These are phyloP conservation scores for Acanthamoeba divionensis DNA, from an alignment of 208 protist species.

Conservation along the genomic window DNA sequence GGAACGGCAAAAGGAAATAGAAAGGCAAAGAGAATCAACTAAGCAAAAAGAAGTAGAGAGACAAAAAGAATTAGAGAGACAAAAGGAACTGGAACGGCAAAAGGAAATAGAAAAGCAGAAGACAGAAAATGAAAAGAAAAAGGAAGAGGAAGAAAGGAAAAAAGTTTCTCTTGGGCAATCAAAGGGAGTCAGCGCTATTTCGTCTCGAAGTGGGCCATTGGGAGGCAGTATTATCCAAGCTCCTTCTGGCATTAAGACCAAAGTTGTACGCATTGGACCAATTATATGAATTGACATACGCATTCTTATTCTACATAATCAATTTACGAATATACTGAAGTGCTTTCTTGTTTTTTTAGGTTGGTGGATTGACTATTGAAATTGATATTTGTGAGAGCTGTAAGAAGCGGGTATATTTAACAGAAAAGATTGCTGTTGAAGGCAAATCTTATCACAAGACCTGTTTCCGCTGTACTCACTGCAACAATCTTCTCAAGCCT, in stretches of 20 bases:
- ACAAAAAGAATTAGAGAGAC: background rate
- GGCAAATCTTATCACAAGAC: constrained; percentile 65
- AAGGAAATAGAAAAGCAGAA: background rate
- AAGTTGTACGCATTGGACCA: too few relatives aligned
- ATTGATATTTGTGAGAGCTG: constrained; percentile 17
- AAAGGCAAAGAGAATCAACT: background rate
- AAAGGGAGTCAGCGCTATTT: background rate
- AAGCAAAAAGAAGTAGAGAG: background rate
- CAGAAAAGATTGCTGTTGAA: constrained; percentile 23
- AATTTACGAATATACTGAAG: too few relatives aligned
- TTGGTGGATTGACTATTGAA: background rate
- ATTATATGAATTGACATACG: too few relatives aligned
- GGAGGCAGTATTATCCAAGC: background rate
- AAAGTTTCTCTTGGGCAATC: background rate
- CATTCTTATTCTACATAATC: too few relatives aligned
- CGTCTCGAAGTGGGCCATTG: background rate
- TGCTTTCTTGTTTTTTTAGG: too few relatives aligned
- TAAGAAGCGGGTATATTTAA: constrained; percentile 11
- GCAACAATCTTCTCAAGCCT: constrained; percentile 63
- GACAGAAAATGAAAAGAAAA: background rate
- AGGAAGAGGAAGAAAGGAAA: background rate
- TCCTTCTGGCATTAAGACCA: too few relatives aligned
- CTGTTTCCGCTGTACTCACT: constrained; percentile 68
- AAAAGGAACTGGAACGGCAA: background rate
- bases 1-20: background rate